Evolutionary conservation across 805 yeast species (phyloP).

Genomic region (Zygosaccharomyces pseudorouxii): DNA sequence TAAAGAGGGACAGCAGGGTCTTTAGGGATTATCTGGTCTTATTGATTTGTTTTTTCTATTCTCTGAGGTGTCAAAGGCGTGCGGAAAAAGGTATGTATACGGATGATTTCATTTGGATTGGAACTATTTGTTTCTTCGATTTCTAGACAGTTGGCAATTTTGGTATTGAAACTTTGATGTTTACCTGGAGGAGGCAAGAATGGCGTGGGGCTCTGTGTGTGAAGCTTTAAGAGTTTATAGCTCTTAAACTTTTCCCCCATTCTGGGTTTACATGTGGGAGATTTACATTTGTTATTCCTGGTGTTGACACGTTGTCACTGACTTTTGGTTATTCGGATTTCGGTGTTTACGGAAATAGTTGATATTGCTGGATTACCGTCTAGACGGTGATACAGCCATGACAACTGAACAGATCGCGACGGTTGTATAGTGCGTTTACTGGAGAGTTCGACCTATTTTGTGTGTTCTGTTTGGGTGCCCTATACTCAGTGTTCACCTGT

Average conservation of each 20-base stretch:
- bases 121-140: not conserved
- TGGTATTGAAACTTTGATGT: not conserved
- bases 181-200: not conserved
- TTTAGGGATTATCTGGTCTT: conserved; percentile 5
- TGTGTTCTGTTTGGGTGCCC: not conserved
- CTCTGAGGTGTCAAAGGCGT: conserved; percentile 7
- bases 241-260: not conserved
- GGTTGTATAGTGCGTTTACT: not conserved
- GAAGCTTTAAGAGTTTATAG: not conserved
- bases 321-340: not conserved
- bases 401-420: not conserved
- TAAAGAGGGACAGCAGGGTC: conserved; percentile 8
- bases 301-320: conserved; percentile 5
- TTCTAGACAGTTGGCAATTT: not conserved
- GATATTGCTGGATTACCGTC: not conserved
- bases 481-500: not conserved
- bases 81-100: conserved; percentile 7
- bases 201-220: not conserved
- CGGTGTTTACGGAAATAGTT: not conserved
- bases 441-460: not conserved
- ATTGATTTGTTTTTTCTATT: conserved; percentile 3
- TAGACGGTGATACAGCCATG: not conserved
- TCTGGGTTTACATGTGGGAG: not conserved
- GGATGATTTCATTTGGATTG: not conserved
- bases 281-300: not conserved